Conservation (phyloP, 768 basidiomycete genomes). For the Piloderma croceum region DNA sequence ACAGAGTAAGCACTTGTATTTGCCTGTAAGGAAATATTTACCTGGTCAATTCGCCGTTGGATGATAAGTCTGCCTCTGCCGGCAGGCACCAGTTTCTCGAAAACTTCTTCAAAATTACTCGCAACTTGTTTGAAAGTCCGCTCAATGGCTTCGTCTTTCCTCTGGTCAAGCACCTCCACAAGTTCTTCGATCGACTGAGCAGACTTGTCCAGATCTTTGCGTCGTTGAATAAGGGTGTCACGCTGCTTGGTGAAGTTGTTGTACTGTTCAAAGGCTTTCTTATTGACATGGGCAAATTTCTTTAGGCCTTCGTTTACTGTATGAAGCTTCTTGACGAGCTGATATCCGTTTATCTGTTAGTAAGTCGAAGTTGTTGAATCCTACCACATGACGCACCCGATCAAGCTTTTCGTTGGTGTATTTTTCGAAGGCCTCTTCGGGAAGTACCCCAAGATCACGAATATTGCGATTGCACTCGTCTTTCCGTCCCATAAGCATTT, state of each 20-base stretch:
- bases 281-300: slow-evolving; percentile 98
- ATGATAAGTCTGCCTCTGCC: slow-evolving; percentile 90
- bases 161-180: slow-evolving; percentile 88
- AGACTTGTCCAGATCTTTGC: slow-evolving; percentile 88
- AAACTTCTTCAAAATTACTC: slow-evolving; percentile 94
- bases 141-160: slow-evolving; percentile 98
- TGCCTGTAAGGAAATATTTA: slow-evolving; percentile 20
- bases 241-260: slow-evolving; percentile 97
- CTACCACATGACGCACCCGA: slow-evolving; percentile 58
- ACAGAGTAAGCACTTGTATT: background rate
- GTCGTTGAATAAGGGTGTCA: slow-evolving; percentile 79
- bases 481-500: slow-evolving; percentile 76
- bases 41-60: slow-evolving; percentile 85
- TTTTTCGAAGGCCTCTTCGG: slow-evolving; percentile 96
- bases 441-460: slow-evolving; percentile 91
- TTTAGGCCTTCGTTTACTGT: slow-evolving; percentile 88
- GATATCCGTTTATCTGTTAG: background rate
- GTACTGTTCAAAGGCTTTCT: slow-evolving; percentile 99
- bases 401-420: slow-evolving; percentile 87
- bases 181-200: slow-evolving; percentile 88
- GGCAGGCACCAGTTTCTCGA: slow-evolving; percentile 92
- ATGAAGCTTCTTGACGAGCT: slow-evolving; percentile 94
- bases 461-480: slow-evolving; percentile 96
- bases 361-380: background rate
- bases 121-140: slow-evolving; percentile 98